Base-by-base conservation (phyloP, 2,329 filamentous ascomycete species). In the Rutstroemia sydowiana region DNA sequence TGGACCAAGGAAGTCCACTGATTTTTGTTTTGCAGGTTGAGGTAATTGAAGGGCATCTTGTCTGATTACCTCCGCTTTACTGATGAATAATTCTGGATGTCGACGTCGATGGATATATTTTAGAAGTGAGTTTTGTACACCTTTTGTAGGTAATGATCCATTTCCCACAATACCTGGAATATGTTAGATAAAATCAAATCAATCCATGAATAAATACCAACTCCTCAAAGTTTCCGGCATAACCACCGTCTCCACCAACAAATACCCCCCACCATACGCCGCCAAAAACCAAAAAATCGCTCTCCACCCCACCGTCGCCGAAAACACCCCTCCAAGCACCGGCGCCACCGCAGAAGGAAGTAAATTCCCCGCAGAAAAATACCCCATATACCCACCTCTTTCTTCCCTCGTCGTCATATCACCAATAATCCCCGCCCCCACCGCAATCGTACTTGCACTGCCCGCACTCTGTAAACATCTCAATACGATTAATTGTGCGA, bases 381-480 rank as follows among this genome's bases (percentile, higher is more conserved):
- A 80, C 73, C 79, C 84, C 70, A 90, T 84, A 63, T 85, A 90
- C 45, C 77, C 83, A 55, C 84, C 62, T 51, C 63, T 69, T 61
- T 88, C 82, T 1, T 75, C 76, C 2, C 76, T 75, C 0, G 78
- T 84, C 5, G 78, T 72, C 7, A 85, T 70, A 61, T 88, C 85
- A 0, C 79, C 79, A 1, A 87, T 74, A 0, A 87, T 76, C 0
- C 77, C 84, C 23, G 70, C 70, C 0, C 71, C 72, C 6, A 88
- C 70, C 0, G 82, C 76, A 4, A 85, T 71, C 31, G 81, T 84
- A 2, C 76, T 76, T 50, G 75, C 78, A 47, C 76, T 82, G 0
- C 83, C 81, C 0, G 76, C 72, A 16, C 76, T 78, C 59, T 84
- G 81, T 2, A 83, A 61, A 58, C 74, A 76, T 3, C 81, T 70